Evolutionary conservation across 768 basidiomycete species (phyloP).

Genomic region (Sistotremastrum niveocremeum): DNA sequence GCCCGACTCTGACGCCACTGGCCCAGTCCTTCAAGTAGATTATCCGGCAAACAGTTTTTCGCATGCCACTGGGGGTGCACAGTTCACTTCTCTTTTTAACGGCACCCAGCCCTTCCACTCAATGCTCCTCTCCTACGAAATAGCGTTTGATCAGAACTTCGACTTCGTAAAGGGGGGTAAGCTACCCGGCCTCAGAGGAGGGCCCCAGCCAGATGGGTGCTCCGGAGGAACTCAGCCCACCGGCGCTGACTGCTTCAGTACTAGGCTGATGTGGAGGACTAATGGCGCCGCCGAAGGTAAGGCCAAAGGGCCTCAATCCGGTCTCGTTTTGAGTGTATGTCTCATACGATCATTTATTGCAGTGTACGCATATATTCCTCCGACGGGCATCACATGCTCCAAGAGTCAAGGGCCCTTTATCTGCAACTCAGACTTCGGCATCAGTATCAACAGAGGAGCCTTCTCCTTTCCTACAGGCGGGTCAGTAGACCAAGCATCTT

Average conservation of each 20-base stretch:
- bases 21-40: constrained; percentile 40
- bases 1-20: constrained; percentile 16
- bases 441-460: constrained; percentile 55
- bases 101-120: constrained; percentile 42
- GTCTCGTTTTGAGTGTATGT: constrained; percentile 4
- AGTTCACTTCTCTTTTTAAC: constrained; percentile 61
- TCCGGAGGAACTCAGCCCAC: constrained; percentile 53
- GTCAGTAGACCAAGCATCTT: constrained; percentile 27
- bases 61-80: constrained; percentile 46
- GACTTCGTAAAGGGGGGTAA: constrained; percentile 67
- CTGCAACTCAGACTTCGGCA: constrained; percentile 67
- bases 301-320: constrained; percentile 9
- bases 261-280: constrained; percentile 65
- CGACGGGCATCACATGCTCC: constrained; percentile 43
- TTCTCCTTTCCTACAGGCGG: constrained; percentile 49
- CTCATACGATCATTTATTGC: background rate
- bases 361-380: constrained; percentile 78
- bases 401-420: constrained; percentile 29
- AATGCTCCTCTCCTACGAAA: constrained; percentile 63
- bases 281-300: constrained; percentile 56
- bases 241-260: constrained; percentile 59
- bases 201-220: constrained; percentile 46
- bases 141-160: constrained; percentile 54
- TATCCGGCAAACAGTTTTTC: constrained; percentile 52
- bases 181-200: constrained; percentile 65